Base-by-base conservation (phyloP, 2,329 filamentous ascomycete species). In the Clonostachys sp. region DNA sequence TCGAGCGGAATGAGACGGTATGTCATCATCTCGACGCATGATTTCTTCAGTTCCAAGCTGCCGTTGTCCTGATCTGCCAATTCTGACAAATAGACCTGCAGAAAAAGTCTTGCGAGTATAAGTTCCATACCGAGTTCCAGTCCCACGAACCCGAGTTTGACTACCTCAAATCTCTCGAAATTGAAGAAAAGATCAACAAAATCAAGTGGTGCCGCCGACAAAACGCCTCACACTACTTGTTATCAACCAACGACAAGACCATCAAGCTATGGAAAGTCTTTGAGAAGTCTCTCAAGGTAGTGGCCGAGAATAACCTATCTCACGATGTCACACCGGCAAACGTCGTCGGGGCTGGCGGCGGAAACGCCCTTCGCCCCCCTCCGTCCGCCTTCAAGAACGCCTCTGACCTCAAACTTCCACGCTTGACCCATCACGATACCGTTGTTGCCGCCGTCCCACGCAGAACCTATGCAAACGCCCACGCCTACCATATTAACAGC, bases 71-170 rank as follows among this genome's bases (percentile, higher is more conserved):
- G 24, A 10, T 30, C 24, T 30, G 24, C 24, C 36, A 20, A 5
- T 14, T 14, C 44, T 44, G 42, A 48, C 38, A 34, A 41, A 36
- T 35, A 24, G 24, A 4, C 9, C 24, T 40, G 51, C 63, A 96
- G 91, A 97, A 99, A 84, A 99, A 97, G 83, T 97, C 94, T 45
- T 99, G 94, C 82, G 94, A 99, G 72, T 99, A 99, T 80, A 99
- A 97, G 71, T 99, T 99, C 70, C 94, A 99, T 71, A 99, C 94
- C 68, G 94, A 99, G 66, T 99, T 99, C 62, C 94, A 99, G 75
- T 99, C 94, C 60, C 94, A 99, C 74, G 94, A 99, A 67, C 94
- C 94, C 53, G 94, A 99, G 71, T 99, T 99, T 70, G 94, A 99
- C 71, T 99, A 99, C 68, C 83, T 99, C 56, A 99, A 99, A 73